Evolutionary conservation across 441 rosid genomes (phyloP), one percentile per base, ranked within the genome.

Genomic region (Jatropha multifida): DNA sequence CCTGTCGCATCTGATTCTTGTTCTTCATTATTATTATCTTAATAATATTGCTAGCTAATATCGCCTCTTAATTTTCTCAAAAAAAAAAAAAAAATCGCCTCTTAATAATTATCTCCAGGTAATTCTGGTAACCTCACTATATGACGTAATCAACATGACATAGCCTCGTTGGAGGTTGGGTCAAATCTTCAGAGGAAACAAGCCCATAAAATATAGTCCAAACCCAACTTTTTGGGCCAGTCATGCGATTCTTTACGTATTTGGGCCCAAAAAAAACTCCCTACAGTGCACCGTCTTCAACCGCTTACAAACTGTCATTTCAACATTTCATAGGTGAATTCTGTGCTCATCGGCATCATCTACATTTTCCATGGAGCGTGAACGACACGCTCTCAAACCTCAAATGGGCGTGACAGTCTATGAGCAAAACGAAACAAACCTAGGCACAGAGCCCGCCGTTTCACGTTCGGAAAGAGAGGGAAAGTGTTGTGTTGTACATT

Each of bases 301-400:
- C 23, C 15, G 63, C 63, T 8, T 10, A 4, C 37, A 55, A 55
- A 10, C 63, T 9, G 10, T 59, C 38, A 59, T 44, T 44, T 4
- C 2, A 32, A 32, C 32, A 32, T 32, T 32, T 32, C 32, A 32
- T 32, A 23, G 32, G 37, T 12, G 14, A 59, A 20, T 3, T 26
- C 38, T 3, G 9, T 6, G 12, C 27, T 4, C 6, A 11, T 32
- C 32, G 32, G 32, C 32, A 32, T 32, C 32, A 59, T 23, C 15
- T 59, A 26, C 63, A 9, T 0, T 23, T 1, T 18, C 14, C 69
- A 73, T 64, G 72, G 72, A 9, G 26, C 80, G 83, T 79, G 76
- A 2, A 59, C 2, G 4, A 42, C 76, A 78, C 80, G 73, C 40
- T 4, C 44, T 6, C 14, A 42, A 58, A 58, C 41, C 72, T 72